phyloP scores from a whole-genome alignment of 2,329 filamentous ascomycete genomes.

The Aspergillus sojae region DNA sequence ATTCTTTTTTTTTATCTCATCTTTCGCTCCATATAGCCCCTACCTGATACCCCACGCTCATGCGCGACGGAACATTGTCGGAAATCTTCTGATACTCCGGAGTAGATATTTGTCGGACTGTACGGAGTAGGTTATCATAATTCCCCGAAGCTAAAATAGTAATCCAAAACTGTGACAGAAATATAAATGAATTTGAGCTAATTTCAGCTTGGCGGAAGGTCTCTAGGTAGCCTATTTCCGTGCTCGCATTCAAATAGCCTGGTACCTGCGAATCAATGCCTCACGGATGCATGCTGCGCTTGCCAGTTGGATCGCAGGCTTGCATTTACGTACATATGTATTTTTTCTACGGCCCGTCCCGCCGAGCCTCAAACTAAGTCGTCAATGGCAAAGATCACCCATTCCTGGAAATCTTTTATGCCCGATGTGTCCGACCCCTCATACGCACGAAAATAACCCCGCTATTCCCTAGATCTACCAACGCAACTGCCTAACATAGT shows the following conservation, averaged over 20 bases:
- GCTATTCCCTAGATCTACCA: constrained; percentile 8
- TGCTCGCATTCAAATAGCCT: not conserved
- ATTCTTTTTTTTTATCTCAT: not conserved
- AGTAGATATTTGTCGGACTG: not conserved
- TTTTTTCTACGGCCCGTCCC: constrained; percentile 31
- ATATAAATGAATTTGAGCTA: not conserved
- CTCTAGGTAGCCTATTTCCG: not conserved
- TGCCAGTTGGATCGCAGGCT: not conserved
- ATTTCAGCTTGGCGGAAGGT: not conserved
- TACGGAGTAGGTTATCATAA: not conserved
- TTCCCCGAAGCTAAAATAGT: not conserved
- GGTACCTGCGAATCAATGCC: not conserved
- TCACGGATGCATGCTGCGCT: not conserved
- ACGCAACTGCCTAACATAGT: not conserved
- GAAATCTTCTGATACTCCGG: not conserved
- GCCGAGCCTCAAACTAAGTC: constrained; percentile 36
- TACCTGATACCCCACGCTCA: not conserved
- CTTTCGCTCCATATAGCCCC: not conserved
- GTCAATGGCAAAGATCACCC: constrained; percentile 15
- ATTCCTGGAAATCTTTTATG: constrained; percentile 31
- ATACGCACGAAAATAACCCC: constrained; percentile 16
- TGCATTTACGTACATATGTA: not conserved
- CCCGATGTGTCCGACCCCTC: constrained; percentile 20
- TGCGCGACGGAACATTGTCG: not conserved
- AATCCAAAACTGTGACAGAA: not conserved